Conservation (phyloP, 176 grass and related monocot species). For the Olyra latifolia region DNA sequence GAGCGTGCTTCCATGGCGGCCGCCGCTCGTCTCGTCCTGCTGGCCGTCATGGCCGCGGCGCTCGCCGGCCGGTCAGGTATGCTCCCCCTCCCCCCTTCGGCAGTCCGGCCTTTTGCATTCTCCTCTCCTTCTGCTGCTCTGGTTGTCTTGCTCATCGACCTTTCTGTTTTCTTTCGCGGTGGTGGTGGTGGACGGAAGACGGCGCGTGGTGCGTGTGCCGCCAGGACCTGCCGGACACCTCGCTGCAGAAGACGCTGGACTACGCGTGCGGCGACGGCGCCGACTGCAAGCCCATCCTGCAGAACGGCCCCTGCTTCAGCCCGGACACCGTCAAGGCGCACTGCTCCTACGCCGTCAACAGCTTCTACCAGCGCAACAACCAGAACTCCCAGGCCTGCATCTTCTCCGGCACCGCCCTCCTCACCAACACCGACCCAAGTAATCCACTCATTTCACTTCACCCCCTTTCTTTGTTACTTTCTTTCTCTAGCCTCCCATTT, state of each 20-base stretch:
- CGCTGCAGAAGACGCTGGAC: slow-evolving; percentile 79
- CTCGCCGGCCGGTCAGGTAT: slow-evolving; percentile 42
- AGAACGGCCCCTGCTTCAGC: slow-evolving; percentile 58
- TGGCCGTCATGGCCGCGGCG: slow-evolving; percentile 13
- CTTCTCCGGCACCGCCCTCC: slow-evolving; percentile 55
- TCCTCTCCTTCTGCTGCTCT: not conserved
- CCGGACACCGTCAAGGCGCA: slow-evolving; percentile 74
- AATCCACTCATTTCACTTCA: not conserved
- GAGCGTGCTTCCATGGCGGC: slow-evolving; percentile 16
- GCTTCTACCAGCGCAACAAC: slow-evolving; percentile 78
- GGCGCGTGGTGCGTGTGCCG: slow-evolving; percentile 82
- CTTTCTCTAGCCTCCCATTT: not conserved
- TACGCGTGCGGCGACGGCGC: slow-evolving; percentile 81
- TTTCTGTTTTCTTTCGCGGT: no score
- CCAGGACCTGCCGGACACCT: slow-evolving; percentile 29
- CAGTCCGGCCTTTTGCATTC: not conserved
- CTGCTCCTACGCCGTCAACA: slow-evolving; percentile 95
- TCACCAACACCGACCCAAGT: slow-evolving; percentile 65
- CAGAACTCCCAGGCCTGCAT: slow-evolving; percentile 61
- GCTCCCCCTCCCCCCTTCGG: not conserved
- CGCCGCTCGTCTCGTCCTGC: slow-evolving; percentile 6
- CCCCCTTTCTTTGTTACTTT: not conserved
- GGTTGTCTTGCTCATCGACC: not conserved
- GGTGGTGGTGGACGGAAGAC: slow-evolving; percentile 33
- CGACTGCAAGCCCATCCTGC: slow-evolving; percentile 62